Conservation (phyloP, 192 early-diverging fungal species). For the Podila clonocystis region DNA sequence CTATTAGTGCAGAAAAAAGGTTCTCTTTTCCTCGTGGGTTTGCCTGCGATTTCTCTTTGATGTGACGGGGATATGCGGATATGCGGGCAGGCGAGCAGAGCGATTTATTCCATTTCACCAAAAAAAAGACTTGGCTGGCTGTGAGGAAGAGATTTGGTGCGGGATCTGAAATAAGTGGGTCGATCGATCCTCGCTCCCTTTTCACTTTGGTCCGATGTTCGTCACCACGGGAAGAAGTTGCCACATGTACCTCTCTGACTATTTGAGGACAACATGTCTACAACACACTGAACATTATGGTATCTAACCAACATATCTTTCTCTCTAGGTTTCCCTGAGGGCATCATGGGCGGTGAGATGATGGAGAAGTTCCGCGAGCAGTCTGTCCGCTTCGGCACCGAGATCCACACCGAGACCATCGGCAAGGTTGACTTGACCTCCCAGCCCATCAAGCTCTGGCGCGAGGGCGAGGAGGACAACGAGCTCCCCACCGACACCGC, state of each 20-base stretch:
- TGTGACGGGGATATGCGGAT: too few relatives aligned
- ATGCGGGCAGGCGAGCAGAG: too few relatives aligned
- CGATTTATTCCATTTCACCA: too few relatives aligned
- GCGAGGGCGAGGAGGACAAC: conserved; percentile 79
- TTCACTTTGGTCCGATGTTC: background rate
- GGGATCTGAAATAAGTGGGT: conserved; percentile 14
- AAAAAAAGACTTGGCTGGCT: too few relatives aligned
- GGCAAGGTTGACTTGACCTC: conserved; percentile 82
- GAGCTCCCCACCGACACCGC: conserved; percentile 80
- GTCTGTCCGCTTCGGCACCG: conserved; percentile 87
- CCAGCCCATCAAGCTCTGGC: conserved; percentile 89
- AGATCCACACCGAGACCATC: conserved; percentile 92
- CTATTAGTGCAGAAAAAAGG: too few relatives aligned
- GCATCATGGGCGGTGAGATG: conserved; percentile 87
- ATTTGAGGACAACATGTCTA: too few relatives aligned
- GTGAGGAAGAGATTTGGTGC: background rate
- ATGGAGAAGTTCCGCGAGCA: conserved; percentile 90
- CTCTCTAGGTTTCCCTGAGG: conserved; percentile 81
- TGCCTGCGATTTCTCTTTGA: too few relatives aligned
- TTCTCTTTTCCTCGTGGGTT: too few relatives aligned
- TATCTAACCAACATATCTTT: background rate
- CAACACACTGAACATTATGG: too few relatives aligned
- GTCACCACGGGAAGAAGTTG: background rate
- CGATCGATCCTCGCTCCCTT: conserved; percentile 5
- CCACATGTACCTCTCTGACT: too few relatives aligned